A percentile compares a stretch with the other conserved stretches of the same genome.
Evolutionary conservation across 2,329 filamentous ascomycete species (phyloP).

Genomic region (Ceratocystis alfenasii): DNA sequence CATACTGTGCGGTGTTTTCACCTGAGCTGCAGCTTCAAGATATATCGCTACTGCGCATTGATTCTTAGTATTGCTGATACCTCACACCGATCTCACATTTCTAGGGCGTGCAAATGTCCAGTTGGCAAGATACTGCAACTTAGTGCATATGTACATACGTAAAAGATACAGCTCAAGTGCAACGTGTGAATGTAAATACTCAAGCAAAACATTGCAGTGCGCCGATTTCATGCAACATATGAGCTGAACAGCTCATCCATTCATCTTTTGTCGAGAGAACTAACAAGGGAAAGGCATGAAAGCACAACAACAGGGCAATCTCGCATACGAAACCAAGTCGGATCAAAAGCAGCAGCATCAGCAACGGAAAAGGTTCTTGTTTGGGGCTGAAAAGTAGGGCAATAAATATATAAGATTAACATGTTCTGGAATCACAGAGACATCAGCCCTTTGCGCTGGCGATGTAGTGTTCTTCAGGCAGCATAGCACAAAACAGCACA

Average conservation of each 20-base stretch:
- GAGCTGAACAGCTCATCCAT: not conserved
- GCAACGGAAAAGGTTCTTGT: not conserved
- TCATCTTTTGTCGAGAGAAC: not conserved
- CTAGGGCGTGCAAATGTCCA: not conserved
- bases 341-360: no score
- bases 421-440: slow-evolving; percentile 7
- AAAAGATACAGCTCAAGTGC: not conserved
- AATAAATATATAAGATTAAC: not conserved
- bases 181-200: not conserved
- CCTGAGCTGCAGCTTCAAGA: not conserved
- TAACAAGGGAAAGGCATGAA: no score
- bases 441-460: slow-evolving; percentile 5
- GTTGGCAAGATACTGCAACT: not conserved
- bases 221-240: not conserved
- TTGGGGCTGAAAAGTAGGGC: not conserved
- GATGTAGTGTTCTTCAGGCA: not conserved
- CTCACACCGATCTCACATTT: not conserved
- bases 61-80: not conserved
- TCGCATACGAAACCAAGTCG: no score
- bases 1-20: not conserved
- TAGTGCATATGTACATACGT: not conserved
- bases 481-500: not conserved
- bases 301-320: no score
- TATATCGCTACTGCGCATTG: not conserved
- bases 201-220: no score